Evolutionary conservation across 495 filamentous ascomycete genomes (phyloP).

Genomic region (Penicillium daleae): DNA sequence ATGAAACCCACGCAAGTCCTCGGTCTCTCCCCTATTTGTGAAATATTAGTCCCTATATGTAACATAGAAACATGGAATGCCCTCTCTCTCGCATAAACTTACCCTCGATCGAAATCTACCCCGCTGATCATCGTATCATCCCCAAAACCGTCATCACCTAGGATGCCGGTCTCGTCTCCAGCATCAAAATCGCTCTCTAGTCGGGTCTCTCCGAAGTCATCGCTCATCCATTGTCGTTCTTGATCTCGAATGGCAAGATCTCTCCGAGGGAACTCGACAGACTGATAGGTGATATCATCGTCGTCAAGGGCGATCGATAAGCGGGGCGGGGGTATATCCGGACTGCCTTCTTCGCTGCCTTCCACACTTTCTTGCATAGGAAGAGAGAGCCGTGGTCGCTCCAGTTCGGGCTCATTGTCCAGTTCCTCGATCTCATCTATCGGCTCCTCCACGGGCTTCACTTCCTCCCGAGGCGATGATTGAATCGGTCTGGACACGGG

Average conservation of each 20-base stretch:
- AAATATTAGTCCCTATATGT: conserved; percentile 31
- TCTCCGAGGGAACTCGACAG: conserved; percentile 70
- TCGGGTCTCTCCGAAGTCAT: conserved; percentile 58
- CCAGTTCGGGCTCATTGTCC: conserved; percentile 66
- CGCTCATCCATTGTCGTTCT: conserved; percentile 60
- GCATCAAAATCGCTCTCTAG: conserved; percentile 55
- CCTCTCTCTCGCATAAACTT: conserved; percentile 17
- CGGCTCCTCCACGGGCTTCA: conserved; percentile 29
- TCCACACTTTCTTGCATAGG: conserved; percentile 63
- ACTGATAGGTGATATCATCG: conserved; percentile 67
- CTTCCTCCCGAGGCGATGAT: conserved; percentile 57
- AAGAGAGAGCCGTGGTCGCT: conserved; percentile 69
- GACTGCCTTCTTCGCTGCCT: conserved; percentile 49
- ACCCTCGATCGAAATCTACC: conserved; percentile 50
- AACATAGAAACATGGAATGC: conserved; percentile 15
- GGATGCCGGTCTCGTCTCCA: conserved; percentile 46
- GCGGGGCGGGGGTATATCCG: conserved; percentile 61
- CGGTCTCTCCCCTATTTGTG: conserved; percentile 49
- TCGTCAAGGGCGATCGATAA: conserved; percentile 66
- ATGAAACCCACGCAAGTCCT: conserved; percentile 49
- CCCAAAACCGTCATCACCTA: conserved; percentile 40
- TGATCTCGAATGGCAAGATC: conserved; percentile 57
- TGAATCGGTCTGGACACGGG: conserved; percentile 58
- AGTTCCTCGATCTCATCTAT: conserved; percentile 56
- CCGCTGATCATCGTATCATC: conserved; percentile 39